Evolutionary conservation across 768 basidiomycete species (phyloP).

Genomic region (Mycena pura): DNA sequence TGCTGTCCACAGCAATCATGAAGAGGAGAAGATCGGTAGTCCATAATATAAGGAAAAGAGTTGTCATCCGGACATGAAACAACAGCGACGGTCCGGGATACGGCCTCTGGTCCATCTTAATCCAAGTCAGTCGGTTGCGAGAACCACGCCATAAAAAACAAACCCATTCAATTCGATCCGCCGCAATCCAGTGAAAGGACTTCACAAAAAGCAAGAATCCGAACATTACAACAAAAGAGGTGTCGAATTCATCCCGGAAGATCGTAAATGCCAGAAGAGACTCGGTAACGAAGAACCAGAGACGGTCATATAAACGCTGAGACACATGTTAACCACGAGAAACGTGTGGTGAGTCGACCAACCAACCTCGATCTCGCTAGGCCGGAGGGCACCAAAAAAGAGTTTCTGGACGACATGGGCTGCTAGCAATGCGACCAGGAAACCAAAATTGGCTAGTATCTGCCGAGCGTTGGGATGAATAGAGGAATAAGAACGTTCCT

Average conservation of each 20-base stretch:
- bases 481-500: neutral
- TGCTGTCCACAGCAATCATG: constrained; percentile 79
- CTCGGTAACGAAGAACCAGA: constrained; percentile 98
- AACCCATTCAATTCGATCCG: constrained; percentile 97
- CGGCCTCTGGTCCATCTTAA: constrained; percentile 95
- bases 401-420: constrained; percentile 83
- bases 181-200: constrained; percentile 97
- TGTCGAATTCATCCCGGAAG: constrained; percentile 94
- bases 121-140: constrained; percentile 15
- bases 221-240: constrained; percentile 93
- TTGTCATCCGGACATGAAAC: constrained; percentile 87
- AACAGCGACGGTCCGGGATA: constrained; percentile 81
- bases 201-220: constrained; percentile 94
- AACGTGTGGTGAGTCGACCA: neutral
- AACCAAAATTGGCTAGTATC: constrained; percentile 91
- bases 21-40: constrained; percentile 79
- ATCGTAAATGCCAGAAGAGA: constrained; percentile 96
- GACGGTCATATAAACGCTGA: constrained; percentile 92
- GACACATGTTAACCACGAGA: neutral
- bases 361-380: constrained; percentile 90
- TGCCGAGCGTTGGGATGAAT: constrained; percentile 37
- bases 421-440: constrained; percentile 76
- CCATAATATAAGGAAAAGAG: constrained; percentile 79
- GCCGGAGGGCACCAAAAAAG: constrained; percentile 89
- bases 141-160: constrained; percentile 11